These are phyloP conservation scores for Leishmania arabica DNA, from an alignment of 208 protist species.

Conservation along the genomic window DNA sequence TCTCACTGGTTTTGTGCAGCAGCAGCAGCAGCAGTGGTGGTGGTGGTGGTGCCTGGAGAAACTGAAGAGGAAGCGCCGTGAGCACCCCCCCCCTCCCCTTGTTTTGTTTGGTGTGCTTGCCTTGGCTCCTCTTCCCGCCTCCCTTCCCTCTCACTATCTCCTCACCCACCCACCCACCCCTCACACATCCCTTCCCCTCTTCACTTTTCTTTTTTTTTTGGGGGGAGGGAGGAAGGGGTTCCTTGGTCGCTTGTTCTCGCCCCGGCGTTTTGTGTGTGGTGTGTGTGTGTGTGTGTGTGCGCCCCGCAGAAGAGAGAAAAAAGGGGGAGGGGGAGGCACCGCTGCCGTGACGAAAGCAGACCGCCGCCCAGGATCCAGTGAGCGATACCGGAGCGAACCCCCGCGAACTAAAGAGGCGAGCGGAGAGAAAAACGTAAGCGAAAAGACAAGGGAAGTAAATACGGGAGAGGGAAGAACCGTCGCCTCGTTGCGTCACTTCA, in stretches of 20 bases:
- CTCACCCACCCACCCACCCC: background rate
- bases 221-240: background rate
- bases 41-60: background rate
- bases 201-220: background rate
- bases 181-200: background rate
- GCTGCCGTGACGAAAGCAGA: background rate
- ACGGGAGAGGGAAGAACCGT: background rate
- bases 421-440: background rate
- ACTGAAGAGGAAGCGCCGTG: background rate
- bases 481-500: background rate
- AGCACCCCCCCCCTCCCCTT: background rate
- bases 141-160: constrained; percentile 2
- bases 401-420: background rate
- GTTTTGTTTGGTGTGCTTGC: background rate
- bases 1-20: background rate
- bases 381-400: background rate
- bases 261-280: background rate
- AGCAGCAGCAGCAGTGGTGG: background rate
- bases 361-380: background rate
- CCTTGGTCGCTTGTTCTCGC: background rate
- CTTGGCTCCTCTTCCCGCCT: background rate
- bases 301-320: background rate
- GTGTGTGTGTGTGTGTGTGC: background rate
- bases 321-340: background rate
- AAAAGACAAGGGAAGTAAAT: background rate